Conservation (phyloP, 345 rosid species). For the Syzygium oleosum region DNA sequence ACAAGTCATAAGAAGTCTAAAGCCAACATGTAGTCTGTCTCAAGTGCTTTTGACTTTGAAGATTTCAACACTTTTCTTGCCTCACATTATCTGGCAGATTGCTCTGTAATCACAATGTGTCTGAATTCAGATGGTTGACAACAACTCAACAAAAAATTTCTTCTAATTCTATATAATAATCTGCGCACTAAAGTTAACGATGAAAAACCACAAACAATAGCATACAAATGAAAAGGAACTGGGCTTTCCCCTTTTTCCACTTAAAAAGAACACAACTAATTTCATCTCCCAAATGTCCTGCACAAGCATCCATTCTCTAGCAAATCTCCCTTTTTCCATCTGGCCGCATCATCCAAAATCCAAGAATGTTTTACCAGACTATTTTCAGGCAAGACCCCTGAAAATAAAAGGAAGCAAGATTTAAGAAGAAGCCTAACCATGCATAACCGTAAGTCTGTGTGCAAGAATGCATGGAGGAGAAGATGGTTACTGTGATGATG, state of each 20-base stretch:
- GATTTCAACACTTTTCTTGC: neutral
- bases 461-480: neutral
- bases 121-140: neutral
- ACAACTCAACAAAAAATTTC: neutral
- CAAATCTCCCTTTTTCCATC: neutral
- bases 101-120: neutral
- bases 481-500: neutral
- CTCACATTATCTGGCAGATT: neutral
- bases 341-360: neutral
- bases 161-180: neutral
- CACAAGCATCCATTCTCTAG: neutral
- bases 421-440: neutral
- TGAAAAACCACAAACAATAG: neutral
- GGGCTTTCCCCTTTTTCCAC: neutral
- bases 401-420: neutral
- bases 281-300: neutral
- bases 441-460: neutral
- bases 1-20: neutral
- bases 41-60: neutral
- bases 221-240: neutral
- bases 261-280: neutral
- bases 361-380: neutral
- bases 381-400: neutral
- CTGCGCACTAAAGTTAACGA: neutral
- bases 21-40: neutral